Base-by-base conservation (phyloP, 306 rosid genomes). In the Parietaria judaica region DNA sequence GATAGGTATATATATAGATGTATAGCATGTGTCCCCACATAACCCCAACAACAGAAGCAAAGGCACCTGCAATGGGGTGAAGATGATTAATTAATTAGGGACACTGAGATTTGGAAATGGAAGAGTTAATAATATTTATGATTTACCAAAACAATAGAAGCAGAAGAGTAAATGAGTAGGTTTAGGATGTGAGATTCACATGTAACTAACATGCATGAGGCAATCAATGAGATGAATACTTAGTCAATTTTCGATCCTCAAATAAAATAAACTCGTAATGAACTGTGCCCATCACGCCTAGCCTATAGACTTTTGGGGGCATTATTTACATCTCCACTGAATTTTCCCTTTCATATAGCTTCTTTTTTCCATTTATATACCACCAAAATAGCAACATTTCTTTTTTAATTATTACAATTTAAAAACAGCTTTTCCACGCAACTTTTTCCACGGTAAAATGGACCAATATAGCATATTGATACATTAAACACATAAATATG, bases 221-320 rank as follows among this genome's bases (percentile, higher is more conserved):
- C 69, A 43, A 61, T 66, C 69, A 70, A 46, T 70, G 63, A 61
- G 72, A 66, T 51, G 58, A 55, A 37, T 52, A 15, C 34, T 46
- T 56, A 71, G 68, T 65, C 72, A 59, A 65, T 70, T 70, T 64
- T 60, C 61, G 54, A 51, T 70, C 36, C 66, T 34, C 31, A 8
- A 50, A 55, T 39, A 56, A 47, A 56, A 58, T 46, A 14, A 12
- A 41, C 38, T 44, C 39, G 61, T 15, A 23, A 56, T 51, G 70
- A 67, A 63, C 31, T 48, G 60, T 63, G 66, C 39, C 62, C 49
- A 64, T 64, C 68, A 51, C 11, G 11, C 45, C 38, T 64, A 39
- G 44, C 4, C 44, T 41, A 36, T 52, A 38, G 68, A 64, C 50
- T 64, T 62, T 64, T 64, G 60, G 36, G 60, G 54, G 50, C 11